Evolutionary conservation across 169 alveolate species (phyloP), one percentile per base, ranked within the genome.

Genomic region (Cryptosporidium viatorum): DNA sequence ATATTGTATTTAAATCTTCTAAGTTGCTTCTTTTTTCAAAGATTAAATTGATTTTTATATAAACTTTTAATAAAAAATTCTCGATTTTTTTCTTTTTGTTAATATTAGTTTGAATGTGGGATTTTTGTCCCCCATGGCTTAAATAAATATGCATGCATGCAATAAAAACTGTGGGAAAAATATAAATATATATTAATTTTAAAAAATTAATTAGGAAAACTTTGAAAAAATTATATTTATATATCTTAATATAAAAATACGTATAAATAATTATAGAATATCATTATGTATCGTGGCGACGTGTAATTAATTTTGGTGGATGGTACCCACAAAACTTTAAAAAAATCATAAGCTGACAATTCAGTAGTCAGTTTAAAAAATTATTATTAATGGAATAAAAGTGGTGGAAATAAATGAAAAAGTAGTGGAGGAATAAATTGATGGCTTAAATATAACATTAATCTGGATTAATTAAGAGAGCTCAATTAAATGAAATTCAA

Each of bases 71-170:
- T 65, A 65, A 21, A 14, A 35, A 35, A 21, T 29, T 0, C 43
- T 65, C 33, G 23, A n/a, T 65, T 65, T 33, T 65, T 65, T 29
- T 33, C 26, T 55, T 23, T 55, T 55, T 23, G 14, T 5, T 3
- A 55, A 12, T 14, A 14, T 48, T 48, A 48, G 23, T 48, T 48
- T 14, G 6, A 5, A 26, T 55, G 67, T 55, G 67, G 71, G 26
- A 65, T 31, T 65, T 5, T 4, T 23, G 0, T 3, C 26, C 52
- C 31, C 71, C 52, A 0, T 39, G 26, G 10, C 12, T 31, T 3
- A 21, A 65, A 21, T 45, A 41, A 51, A 26, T n/a, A n/a, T 73
- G 86, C 86, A 73, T 73, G 70, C 71, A 73, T 73, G 86, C 71
- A 73, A 18, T 52, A 12, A 23, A 52, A 55, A 48, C 21, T 41